Evolutionary conservation across 257 asterid species (phyloP), one percentile per base, ranked within the genome.

Genomic region (Solanum chiquidenum): DNA sequence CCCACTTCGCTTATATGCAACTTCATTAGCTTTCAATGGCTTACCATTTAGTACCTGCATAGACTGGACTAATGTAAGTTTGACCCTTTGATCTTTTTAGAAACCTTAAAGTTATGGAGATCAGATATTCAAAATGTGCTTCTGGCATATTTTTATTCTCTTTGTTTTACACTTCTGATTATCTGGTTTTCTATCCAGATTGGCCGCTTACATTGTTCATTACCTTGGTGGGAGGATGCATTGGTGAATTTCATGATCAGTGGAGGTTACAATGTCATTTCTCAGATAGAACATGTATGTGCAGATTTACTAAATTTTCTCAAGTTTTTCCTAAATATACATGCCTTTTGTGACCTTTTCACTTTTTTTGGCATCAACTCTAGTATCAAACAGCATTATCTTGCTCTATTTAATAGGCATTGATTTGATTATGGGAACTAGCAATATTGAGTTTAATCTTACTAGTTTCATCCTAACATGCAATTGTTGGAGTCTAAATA

Each of bases 211-310:
- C 99, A 97, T 91, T 94, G 99, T 88, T 91, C 87, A 42, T 91
- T 95, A 75, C 98, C 99, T 85, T 94, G 99, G 98, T 97, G 99
- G 99, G 98, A 93, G 44, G 98, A 97, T 83, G 95, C 98, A 16
- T 93, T 94, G 14, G 98, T 97, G 69, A 94, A 95, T 88, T 97
- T 97, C 88, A 97, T 97, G 99, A 92, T 88, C 23, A 93, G 98
- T 77, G 99, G 99, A 87, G 98, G 99, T 86, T 95, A 97, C 90
- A 91, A 92, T 31, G 98, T 95, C 83, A 84, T 89, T 88, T 52
- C 92, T 52, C 93, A 91, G 85, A 95, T 97, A 86, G 52, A 74
- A 86, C 89, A 90, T 89, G 98, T 95, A 91, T 25, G 85, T 52
- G 79, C 16, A 62, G 18, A 37, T 44, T 72, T 66, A 38, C 69